These are phyloP conservation scores for Aureobasidium vineae DNA, from an alignment of 2,329 filamentous ascomycete genomes.

Conservation along the genomic window DNA sequence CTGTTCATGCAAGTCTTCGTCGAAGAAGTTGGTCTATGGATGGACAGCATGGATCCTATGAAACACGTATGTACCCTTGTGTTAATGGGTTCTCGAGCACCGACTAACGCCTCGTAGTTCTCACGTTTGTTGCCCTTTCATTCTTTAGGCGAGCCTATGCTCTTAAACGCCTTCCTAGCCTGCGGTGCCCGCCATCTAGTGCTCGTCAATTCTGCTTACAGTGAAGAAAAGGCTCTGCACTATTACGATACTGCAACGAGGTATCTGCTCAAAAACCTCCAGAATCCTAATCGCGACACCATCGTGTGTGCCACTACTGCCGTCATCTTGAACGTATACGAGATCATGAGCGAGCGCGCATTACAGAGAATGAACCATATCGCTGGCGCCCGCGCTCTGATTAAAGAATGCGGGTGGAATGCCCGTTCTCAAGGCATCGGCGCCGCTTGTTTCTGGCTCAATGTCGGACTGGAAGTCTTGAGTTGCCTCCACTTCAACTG, in stretches of 20 bases:
- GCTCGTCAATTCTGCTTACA: constrained; percentile 66
- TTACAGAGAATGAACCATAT: constrained; percentile 86
- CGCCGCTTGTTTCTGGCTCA: constrained; percentile 90
- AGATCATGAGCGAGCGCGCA: constrained; percentile 82
- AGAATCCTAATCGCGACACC: constrained; percentile 81
- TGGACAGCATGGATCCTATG: constrained; percentile 83
- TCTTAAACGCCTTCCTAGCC: constrained; percentile 83
- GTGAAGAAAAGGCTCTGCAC: constrained; percentile 71
- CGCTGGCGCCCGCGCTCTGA: constrained; percentile 76
- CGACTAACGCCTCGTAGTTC: constrained; percentile 54
- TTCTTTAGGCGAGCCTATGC: constrained; percentile 77
- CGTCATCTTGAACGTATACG: constrained; percentile 86
- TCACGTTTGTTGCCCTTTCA: constrained; percentile 79
- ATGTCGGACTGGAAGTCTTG: constrained; percentile 85
- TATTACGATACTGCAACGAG: constrained; percentile 87
- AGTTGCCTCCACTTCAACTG: constrained; percentile 85
- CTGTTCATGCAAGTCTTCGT: constrained; percentile 91
- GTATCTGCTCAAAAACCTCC: constrained; percentile 70
- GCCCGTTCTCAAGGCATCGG: constrained; percentile 75
- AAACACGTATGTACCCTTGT: constrained; percentile 60
- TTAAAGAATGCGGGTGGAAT: constrained; percentile 88
- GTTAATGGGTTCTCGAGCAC: neutral
- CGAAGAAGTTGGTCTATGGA: constrained; percentile 87
- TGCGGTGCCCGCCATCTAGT: constrained; percentile 82
- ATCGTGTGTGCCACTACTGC: constrained; percentile 83